Conservation (phyloP, 768 basidiomycete species). For the Agrocybe pediades region DNA sequence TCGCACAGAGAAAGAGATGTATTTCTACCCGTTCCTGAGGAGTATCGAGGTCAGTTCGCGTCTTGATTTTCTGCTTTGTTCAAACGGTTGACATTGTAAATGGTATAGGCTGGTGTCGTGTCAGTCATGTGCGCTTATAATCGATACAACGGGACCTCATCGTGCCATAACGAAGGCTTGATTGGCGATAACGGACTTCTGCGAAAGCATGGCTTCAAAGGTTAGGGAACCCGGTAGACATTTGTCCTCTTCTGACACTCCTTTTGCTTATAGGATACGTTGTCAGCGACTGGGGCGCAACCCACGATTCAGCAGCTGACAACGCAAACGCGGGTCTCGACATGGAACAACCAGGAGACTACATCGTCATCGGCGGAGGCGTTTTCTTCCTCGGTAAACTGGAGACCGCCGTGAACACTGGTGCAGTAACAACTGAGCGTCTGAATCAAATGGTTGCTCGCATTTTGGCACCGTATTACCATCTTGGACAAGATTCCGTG, state of each 20-base stretch:
- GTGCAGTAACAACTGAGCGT: conserved; percentile 32
- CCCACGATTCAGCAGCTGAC: conserved; percentile 45
- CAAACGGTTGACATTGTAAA: neutral
- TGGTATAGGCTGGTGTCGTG: conserved; percentile 46
- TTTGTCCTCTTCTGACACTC: neutral
- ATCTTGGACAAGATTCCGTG: conserved; percentile 50
- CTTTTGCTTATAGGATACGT: conserved; percentile 34
- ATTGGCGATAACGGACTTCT: conserved; percentile 43
- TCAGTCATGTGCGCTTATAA: conserved; percentile 58
- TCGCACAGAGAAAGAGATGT: conserved; percentile 55
- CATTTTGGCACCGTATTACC: conserved; percentile 48
- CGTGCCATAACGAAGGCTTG: conserved; percentile 59
- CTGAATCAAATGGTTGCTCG: conserved; percentile 48
- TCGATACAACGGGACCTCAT: conserved; percentile 59
- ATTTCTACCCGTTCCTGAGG: conserved; percentile 52
- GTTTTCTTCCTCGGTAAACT: conserved; percentile 34
- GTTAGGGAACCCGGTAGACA: conserved; percentile 16
- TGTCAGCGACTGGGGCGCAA: conserved; percentile 58
- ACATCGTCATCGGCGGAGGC: conserved; percentile 48
- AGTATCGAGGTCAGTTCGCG: conserved; percentile 43
- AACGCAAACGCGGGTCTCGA: conserved; percentile 52
- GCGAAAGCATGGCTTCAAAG: conserved; percentile 44
- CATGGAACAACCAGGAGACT: conserved; percentile 55
- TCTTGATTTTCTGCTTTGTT: neutral
- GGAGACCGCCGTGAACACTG: conserved; percentile 35